Base-by-base conservation (phyloP, 345 rosid species). In the Gossypium anomalum region DNA sequence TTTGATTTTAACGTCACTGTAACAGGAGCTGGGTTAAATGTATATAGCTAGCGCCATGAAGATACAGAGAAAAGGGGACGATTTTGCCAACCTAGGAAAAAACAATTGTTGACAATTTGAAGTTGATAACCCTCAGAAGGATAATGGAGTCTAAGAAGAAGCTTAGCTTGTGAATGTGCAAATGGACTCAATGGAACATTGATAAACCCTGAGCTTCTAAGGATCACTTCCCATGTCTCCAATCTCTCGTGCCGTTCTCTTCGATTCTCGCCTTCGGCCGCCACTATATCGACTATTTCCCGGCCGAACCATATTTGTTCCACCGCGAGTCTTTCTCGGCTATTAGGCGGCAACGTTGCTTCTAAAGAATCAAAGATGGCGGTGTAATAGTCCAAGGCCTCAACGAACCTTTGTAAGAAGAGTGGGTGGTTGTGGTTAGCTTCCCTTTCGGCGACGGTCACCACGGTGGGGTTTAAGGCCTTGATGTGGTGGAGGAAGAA, bases 51-150 rank as follows among this genome's bases (percentile, higher is more conserved):
- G 75, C 83, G 90, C 99, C 99, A 95, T 13, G 98, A 95, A 58
- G 99, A 95, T 71, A 95, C 87, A 0, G 96, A 91, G 82, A 95
- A 92, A 82, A 95, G 99, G 77, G 86, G 75, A 62, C 93, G 92
- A 82, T 84, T 86, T 77, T 85, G 90, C 99, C 99, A 95, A 43
- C 97, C 95, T 19, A 95, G 84, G 81, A 87, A 89, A 75, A 87
- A 85, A 70, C 87, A 87, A 78, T 86, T 67, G 81, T 83, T 86
- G 69, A 80, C 86, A 76, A 86, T 82, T 79, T 86, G 90, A 80
- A 94, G 94, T 75, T 83, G 89, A 75, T 89, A 95, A 76, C 99
- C 99, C 77, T 92, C 99, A 2, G 93, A 89, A 20, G 99, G 99
- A 81, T 95, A 95, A 76, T 95, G 98, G 60, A 95, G 97, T 77